phyloP scores from a whole-genome alignment of 148 eudicot genomes.

The Salicornia ramosissima region DNA sequence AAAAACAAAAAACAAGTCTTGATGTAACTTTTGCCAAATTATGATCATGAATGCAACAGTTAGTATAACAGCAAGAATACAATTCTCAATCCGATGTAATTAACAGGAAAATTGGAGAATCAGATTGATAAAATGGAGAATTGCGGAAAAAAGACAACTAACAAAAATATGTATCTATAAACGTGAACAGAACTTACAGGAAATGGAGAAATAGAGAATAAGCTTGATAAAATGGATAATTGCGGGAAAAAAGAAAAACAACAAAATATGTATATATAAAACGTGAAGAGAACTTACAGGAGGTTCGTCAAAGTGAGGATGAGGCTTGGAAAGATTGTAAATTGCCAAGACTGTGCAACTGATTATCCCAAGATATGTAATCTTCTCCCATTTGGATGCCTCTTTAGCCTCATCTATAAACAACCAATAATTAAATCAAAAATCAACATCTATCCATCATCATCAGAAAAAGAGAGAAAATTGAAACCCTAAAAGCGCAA shows the following conservation, averaged over 20 bases:
- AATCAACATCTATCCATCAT: not conserved
- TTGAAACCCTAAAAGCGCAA: conserved; percentile 11
- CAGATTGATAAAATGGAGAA: no score
- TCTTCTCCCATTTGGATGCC: conserved; percentile 82
- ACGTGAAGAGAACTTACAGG: conserved; percentile 46
- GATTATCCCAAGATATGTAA: conserved; percentile 51
- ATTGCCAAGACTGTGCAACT: conserved; percentile 44
- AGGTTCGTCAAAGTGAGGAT: conserved; percentile 57
- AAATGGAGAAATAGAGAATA: no score
- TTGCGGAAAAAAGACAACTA: no score
- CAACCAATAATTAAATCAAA: not conserved
- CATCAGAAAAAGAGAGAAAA: not conserved
- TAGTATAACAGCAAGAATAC: not conserved
- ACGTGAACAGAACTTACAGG: no score
- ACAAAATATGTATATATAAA: not conserved
- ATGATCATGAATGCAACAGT: not conserved
- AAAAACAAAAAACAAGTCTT: no score
- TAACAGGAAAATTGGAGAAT: not conserved
- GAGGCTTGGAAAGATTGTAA: conserved; percentile 60
- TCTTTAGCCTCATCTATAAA: conserved; percentile 74
- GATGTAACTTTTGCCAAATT: not conserved
- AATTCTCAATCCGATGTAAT: not conserved
- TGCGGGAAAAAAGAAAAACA: not conserved
- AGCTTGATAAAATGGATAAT: no score
- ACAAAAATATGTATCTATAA: no score